Evolutionary conservation across 2,329 filamentous ascomycete species (phyloP), one percentile per base, ranked within the genome.

Genomic region (Colletotrichum karsti): DNA sequence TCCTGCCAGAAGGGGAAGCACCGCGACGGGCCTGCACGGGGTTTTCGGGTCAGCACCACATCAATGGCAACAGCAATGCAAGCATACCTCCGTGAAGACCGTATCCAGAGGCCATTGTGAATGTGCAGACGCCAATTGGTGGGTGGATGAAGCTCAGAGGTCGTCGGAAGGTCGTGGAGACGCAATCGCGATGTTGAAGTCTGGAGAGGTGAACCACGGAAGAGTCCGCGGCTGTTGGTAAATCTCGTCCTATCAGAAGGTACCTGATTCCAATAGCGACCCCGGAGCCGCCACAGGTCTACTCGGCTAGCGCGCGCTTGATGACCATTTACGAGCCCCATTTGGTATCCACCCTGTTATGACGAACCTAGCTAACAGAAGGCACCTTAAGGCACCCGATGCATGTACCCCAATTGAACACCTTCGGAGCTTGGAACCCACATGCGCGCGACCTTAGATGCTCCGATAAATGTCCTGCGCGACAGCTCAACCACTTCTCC

Each of bases 1-100:
- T 99, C 96, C 85, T 99, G 96, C 96, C 96, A 99, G 90, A 98
- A 99, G 79, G 95, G 93, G 86, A 97, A 98, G 90, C 96, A 99
- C 82, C 95, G 93, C 74, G 84, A 85, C 70, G 88, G 86, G 76
- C 88, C 88, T 90, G 74, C 5, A 67, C 53, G 39, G 13, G 15
- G 35, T 28, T 13, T 48, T n/a, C 54, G 57, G 37, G 69, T 77
- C 63, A 79, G 75, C 46, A 56, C 20, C 22, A 59, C 44, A 42
- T 59, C 39, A 55, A 42, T 62, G 24, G 24, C n/a, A 15, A n/a
- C 28, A 46, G 9, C 55, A 55, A 35, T 24, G 15, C 7, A 3
- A 10, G n/a, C 22, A 20, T 84, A 94, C 93, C 93, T 82, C 93
- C 93, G 79, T 89, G 87, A 81, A 97, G 86, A 81, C 93, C 93